Conservation (phyloP, 306 rosid genomes). For the Castanopsis chinensis region DNA sequence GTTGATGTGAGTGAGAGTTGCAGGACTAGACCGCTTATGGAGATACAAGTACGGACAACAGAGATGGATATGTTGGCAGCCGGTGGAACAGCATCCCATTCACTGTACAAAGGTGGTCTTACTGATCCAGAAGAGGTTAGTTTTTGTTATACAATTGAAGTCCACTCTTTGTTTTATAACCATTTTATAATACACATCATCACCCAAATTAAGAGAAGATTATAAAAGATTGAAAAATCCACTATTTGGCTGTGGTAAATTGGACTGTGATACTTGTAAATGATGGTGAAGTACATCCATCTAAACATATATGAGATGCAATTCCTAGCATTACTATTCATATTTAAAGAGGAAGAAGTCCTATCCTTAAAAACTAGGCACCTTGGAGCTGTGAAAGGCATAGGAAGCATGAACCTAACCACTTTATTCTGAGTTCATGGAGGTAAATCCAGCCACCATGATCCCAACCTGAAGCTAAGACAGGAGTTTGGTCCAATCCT, state of each 20-base stretch:
- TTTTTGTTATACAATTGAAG: slow-evolving; percentile 4
- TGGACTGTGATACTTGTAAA: not conserved
- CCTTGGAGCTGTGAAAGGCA: too few relatives aligned
- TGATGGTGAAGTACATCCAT: not conserved
- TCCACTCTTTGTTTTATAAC: not conserved
- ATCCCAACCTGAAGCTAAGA: not conserved
- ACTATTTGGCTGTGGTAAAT: not conserved
- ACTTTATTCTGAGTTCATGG: not conserved
- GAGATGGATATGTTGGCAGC: slow-evolving; percentile 80
- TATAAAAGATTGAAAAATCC: not conserved
- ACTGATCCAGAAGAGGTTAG: slow-evolving; percentile 84
- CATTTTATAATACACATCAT: not conserved
- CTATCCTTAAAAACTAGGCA: too few relatives aligned
- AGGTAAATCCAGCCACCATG: not conserved
- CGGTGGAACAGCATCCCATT: slow-evolving; percentile 89
- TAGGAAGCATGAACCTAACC: not conserved
- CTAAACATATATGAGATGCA: not conserved
- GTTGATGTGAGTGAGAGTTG: slow-evolving; percentile 74
- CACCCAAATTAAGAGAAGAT: not conserved
- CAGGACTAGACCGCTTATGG: slow-evolving; percentile 69
- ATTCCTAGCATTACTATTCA: not conserved
- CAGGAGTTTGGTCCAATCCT: not conserved
- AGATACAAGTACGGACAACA: slow-evolving; percentile 80
- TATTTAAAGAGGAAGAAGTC: not conserved
- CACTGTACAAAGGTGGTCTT: slow-evolving; percentile 87